phyloP scores from a whole-genome alignment of 148 eudicot species.

The Amaranthus hypochondriacus region DNA sequence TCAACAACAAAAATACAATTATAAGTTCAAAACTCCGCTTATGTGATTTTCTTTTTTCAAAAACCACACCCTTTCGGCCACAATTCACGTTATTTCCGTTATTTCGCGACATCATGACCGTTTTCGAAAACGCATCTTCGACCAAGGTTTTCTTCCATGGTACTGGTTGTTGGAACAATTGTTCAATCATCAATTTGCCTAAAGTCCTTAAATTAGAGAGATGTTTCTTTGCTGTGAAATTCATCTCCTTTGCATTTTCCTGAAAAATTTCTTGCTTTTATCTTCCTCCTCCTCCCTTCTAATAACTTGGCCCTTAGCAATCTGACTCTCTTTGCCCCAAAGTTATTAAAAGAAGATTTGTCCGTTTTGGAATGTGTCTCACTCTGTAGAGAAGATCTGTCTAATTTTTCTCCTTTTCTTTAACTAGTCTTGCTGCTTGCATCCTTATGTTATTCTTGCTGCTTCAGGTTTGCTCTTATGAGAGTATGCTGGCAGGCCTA shows the following conservation, averaged over 20 bases:
- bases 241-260: neutral
- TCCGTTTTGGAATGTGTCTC: neutral
- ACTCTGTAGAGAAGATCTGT: neutral
- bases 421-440: neutral
- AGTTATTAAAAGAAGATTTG: neutral
- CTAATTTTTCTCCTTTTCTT: neutral
- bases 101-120: no score
- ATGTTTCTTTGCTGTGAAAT: neutral
- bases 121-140: no score
- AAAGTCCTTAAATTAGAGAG: no score
- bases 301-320: neutral
- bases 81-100: no score
- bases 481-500: conserved; percentile 93
- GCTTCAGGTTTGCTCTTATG: conserved; percentile 77
- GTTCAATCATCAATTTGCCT: no score
- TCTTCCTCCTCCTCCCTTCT: neutral
- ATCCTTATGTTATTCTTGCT: neutral
- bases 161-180: no score
- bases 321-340: no score
- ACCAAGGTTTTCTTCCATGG: no score
- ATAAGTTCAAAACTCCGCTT: no score
- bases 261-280: neutral
- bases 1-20: no score
- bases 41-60: no score
- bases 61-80: no score